phyloP scores from a whole-genome alignment of 1,284 basidiomycete genomes.

The Apiotrichum montevideense region DNA sequence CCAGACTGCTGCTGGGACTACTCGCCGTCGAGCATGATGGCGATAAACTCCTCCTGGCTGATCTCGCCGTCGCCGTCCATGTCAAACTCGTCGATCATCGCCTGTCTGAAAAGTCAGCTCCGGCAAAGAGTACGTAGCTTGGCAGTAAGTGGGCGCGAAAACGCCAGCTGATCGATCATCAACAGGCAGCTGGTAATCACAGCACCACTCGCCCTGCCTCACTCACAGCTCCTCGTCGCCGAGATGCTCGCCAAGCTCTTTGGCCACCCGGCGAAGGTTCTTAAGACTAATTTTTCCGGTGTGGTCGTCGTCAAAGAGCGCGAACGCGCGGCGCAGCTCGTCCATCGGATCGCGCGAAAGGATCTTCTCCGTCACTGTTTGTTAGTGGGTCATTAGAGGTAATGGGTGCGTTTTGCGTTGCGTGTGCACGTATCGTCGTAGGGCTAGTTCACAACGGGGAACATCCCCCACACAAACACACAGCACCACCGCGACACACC shows the following conservation, averaged over 20 bases:
- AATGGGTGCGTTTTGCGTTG: no score
- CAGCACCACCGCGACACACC: background rate
- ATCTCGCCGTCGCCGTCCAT: conserved; percentile 98
- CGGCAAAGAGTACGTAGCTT: conserved; percentile 54
- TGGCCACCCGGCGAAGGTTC: conserved; percentile 88
- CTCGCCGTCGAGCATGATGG: conserved; percentile 93
- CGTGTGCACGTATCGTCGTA: no score
- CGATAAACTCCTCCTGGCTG: conserved; percentile 57
- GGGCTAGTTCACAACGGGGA: no score
- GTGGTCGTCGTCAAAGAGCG: conserved; percentile 92
- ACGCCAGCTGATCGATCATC: background rate
- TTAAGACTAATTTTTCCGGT: conserved; percentile 89
- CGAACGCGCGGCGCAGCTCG: conserved; percentile 90
- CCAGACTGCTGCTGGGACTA: conserved; percentile 24
- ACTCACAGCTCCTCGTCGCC: conserved; percentile 96
- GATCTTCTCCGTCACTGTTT: conserved; percentile 86
- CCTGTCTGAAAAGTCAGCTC: conserved; percentile 65
- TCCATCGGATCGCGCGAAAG: conserved; percentile 91
- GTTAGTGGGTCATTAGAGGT: no score
- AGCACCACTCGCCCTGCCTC: background rate
- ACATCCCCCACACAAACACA: background rate
- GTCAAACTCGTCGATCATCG: conserved; percentile 99
- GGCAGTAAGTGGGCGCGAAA: background rate
- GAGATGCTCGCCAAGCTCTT: conserved; percentile 91
- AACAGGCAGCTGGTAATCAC: background rate